Evolutionary conservation across 495 filamentous ascomycete species (phyloP).

Genomic region (Neurospora sp.): DNA sequence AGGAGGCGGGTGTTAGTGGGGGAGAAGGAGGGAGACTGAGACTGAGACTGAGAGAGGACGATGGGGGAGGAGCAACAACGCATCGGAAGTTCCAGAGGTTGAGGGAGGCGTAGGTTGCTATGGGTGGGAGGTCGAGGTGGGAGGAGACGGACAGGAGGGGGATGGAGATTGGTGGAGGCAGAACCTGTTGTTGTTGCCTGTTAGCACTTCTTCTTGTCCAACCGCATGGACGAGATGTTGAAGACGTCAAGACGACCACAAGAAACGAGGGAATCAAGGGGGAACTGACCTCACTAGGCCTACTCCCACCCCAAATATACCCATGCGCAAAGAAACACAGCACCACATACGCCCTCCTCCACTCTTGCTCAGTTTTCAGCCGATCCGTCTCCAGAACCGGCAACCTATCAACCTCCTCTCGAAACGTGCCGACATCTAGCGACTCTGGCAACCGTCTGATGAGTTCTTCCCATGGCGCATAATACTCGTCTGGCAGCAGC

Average conservation of each 20-base stretch:
- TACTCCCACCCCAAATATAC: constrained; percentile 60
- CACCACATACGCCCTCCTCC: constrained; percentile 75
- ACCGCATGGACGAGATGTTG: no score
- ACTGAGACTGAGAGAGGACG: constrained; percentile 26
- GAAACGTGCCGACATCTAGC: constrained; percentile 56
- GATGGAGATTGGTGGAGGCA: constrained; percentile 71
- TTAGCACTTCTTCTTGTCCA: no score
- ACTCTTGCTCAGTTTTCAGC: constrained; percentile 59
- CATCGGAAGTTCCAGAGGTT: constrained; percentile 82
- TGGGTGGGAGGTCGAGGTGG: constrained; percentile 73
- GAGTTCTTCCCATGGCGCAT: constrained; percentile 69
- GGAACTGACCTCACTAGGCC: constrained; percentile 21
- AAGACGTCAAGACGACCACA: no score
- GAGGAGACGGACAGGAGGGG: constrained; percentile 66
- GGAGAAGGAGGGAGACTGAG: constrained; percentile 20
- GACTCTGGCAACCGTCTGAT: constrained; percentile 56
- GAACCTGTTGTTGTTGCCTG: constrained; percentile 19
- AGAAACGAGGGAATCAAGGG: background rate
- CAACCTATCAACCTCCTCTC: constrained; percentile 54
- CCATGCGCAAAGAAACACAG: constrained; percentile 74
- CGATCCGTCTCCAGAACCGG: constrained; percentile 57
- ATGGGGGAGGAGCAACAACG: background rate
- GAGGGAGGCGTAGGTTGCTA: constrained; percentile 82
- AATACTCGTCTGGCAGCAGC: constrained; percentile 62
- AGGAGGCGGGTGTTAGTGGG: background rate